Percentiles rank a stretch among this genome's conserved stretches.
Conservation (phyloP, 345 rosid genomes). For the Rhizophora apiculata region DNA sequence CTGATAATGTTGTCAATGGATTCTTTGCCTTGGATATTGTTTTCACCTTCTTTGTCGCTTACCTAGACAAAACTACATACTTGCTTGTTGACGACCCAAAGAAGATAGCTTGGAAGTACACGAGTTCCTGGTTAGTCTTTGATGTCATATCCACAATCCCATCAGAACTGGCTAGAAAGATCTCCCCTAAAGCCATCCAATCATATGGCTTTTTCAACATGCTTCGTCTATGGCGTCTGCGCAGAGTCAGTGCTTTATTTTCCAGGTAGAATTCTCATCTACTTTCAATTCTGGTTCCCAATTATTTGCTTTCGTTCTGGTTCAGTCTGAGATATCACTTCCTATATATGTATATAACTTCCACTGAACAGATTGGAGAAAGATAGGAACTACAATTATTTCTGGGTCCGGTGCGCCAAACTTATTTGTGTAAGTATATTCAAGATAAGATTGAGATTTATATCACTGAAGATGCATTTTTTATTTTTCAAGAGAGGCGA, state of each 20-base stretch:
- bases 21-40: constrained; percentile 83
- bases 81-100: constrained; percentile 64
- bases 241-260: constrained; percentile 89
- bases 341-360: not conserved
- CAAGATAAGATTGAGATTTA: not conserved
- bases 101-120: constrained; percentile 73
- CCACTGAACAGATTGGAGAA: constrained; percentile 72
- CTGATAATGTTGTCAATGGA: constrained; percentile 77
- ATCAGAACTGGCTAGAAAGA: constrained; percentile 59
- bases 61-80: constrained; percentile 64
- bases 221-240: constrained; percentile 98
- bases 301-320: not conserved
- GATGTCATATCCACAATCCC: constrained; percentile 80
- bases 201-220: constrained; percentile 75
- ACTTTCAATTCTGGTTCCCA: not conserved
- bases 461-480: not conserved
- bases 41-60: constrained; percentile 83
- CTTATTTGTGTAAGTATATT: constrained; percentile 72
- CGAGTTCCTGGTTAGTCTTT: constrained; percentile 70
- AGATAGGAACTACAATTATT: constrained; percentile 83
- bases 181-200: constrained; percentile 45
- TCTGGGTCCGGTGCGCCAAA: constrained; percentile 92
- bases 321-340: not conserved
- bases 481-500: not conserved
- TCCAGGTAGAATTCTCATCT: constrained; percentile 46